These are phyloP conservation scores for Rhododendron henanense DNA, from an alignment of 148 eudicot genomes.

Conservation along the genomic window DNA sequence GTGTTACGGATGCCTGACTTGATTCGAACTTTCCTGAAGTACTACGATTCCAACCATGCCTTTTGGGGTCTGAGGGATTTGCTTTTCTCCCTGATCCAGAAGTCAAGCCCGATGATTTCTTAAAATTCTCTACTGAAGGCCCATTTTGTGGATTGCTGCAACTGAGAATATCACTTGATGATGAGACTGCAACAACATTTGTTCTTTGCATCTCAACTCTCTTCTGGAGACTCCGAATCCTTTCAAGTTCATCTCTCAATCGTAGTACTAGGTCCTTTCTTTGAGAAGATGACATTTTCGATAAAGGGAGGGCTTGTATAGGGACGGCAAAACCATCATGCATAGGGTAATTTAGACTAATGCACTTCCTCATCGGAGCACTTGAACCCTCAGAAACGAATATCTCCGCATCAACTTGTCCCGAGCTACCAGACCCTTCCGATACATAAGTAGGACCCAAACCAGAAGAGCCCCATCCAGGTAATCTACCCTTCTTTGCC, in stretches of 20 bases:
- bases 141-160: constrained; percentile 28
- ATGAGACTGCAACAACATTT: constrained; percentile 24
- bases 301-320: constrained; percentile 37
- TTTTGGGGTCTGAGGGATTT: constrained; percentile 16
- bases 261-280: constrained; percentile 33
- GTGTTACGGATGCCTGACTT: constrained; percentile 15
- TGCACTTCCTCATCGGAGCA: constrained; percentile 45
- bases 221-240: constrained; percentile 38
- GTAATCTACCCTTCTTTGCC: constrained; percentile 52
- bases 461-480: constrained; percentile 30
- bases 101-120: constrained; percentile 6
- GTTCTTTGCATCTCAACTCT: constrained; percentile 31
- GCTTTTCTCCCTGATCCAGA: constrained; percentile 19
- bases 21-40: constrained; percentile 35
- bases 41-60: constrained; percentile 34
- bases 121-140: not conserved
- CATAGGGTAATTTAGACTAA: constrained; percentile 37
- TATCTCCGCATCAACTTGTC: constrained; percentile 31
- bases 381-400: constrained; percentile 33
- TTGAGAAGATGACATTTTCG: constrained; percentile 42
- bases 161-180: constrained; percentile 41
- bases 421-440: constrained; percentile 60
- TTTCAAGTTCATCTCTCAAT: constrained; percentile 55
- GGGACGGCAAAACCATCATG: constrained; percentile 49
- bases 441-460: constrained; percentile 37